Base-by-base conservation (phyloP, 2,329 filamentous ascomycete species). In the Claviceps sorghi region DNA sequence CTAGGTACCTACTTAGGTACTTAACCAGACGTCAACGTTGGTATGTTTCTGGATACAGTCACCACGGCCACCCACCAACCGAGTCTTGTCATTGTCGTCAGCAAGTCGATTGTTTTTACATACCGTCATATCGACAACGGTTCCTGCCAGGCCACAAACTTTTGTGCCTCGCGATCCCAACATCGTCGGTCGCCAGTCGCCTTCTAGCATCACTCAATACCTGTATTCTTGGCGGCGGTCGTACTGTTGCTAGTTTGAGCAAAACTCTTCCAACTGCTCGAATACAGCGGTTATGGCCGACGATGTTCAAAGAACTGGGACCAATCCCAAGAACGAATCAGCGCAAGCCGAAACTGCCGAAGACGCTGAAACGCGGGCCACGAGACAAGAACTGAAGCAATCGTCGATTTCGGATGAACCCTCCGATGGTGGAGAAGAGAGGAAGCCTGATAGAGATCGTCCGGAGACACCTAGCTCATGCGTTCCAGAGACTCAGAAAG, bases 331-430 rank as follows among this genome's bases (percentile, higher is more conserved):
- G 56, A 62, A 59, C 52, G 65, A 67, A 32, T 59, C 58, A 48
- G 50, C 60, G 51, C 61, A 60, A 49, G 58, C 67, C 56, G 66
- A 69, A 53, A 60, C 61, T 36, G 73, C 69, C 52, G 80, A 84
- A 59, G 80, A 84, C 63, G 76, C 78, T 38, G 79, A 80, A 60
- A 84, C 80, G 42, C 77, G 77, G 54, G 79, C 79, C 50, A 72
- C 80, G 38, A 76, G 80, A 55, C 76, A 82, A 60, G 80, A 84
- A 66, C 72, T 84, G 42, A 80, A 77, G 67, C 78, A 83, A 57
- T 81, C 80, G 10, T 74, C 69, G 50, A 82, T 84, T 57, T 83
- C 80, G 17, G 79, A 77, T 49, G 40, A 47, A 34, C 47, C 51
- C 50, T 54, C 52, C 50, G 49, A 52, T 22, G 38, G 50, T 7